Percentiles rank a stretch among this genome's conserved stretches.
phyloP scores from a whole-genome alignment of 2,329 filamentous ascomycete genomes.

The Alternaria consortialis region DNA sequence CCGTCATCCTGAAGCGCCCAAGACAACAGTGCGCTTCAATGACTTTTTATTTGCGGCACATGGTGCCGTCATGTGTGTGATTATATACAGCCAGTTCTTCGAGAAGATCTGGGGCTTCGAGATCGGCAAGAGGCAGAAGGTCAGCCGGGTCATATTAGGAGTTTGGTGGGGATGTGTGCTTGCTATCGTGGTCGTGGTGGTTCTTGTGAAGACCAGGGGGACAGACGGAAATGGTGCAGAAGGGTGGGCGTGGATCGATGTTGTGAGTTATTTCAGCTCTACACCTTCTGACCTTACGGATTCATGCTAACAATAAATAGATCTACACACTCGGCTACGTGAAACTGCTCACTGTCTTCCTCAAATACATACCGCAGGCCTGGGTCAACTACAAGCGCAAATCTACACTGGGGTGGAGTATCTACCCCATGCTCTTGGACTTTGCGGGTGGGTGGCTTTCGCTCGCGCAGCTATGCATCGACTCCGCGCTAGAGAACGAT shows the following conservation, averaged over 20 bases:
- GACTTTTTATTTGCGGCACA: conserved; percentile 89
- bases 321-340: conserved; percentile 80
- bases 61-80: conserved; percentile 73
- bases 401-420: conserved; percentile 89
- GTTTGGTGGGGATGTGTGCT: conserved; percentile 74
- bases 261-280: conserved; percentile 63
- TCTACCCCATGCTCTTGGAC: conserved; percentile 84
- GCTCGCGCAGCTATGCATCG: conserved; percentile 81
- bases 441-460: conserved; percentile 83
- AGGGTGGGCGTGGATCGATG: conserved; percentile 71
- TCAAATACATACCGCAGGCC: conserved; percentile 83
- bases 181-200: conserved; percentile 60
- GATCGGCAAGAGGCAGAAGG: conserved; percentile 62
- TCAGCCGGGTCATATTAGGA: conserved; percentile 70
- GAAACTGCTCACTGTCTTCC: conserved; percentile 85
- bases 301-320: conserved; percentile 29
- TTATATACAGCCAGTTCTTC: conserved; percentile 82
- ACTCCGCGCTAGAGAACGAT: conserved; percentile 83
- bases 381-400: conserved; percentile 83
- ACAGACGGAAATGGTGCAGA: conserved; percentile 58
- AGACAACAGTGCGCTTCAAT: conserved; percentile 87
- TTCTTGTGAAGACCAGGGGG: conserved; percentile 55
- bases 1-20: conserved; percentile 75
- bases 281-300: conserved; percentile 52
- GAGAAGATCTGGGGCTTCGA: conserved; percentile 78